phyloP scores from a whole-genome alignment of 2,329 filamentous ascomycete genomes.

The Colletotrichum aenigma region DNA sequence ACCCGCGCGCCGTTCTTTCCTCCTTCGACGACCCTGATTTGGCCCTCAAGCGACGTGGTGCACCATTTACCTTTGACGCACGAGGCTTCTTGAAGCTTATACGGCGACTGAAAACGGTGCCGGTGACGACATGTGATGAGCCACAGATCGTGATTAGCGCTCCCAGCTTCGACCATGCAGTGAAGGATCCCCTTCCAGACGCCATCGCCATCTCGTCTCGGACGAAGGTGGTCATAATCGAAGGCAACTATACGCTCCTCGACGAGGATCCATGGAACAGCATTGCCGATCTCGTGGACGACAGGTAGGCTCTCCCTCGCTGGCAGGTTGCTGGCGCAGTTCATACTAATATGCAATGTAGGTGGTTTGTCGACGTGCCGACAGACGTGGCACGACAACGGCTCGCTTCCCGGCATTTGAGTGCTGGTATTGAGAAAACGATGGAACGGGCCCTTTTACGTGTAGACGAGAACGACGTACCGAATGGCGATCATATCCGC shows the following conservation, averaged over 20 bases:
- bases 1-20: slow-evolving; percentile 25
- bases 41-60: slow-evolving; percentile 29
- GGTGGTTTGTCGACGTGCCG: slow-evolving; percentile 33
- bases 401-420: slow-evolving; percentile 26
- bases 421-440: slow-evolving; percentile 29
- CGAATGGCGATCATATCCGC: slow-evolving; percentile 29
- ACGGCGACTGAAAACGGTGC: slow-evolving; percentile 19
- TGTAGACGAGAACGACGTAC: slow-evolving; percentile 30
- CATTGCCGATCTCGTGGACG: slow-evolving; percentile 49
- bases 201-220: slow-evolving; percentile 33
- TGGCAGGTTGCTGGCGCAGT: not conserved
- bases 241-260: slow-evolving; percentile 54
- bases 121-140: slow-evolving; percentile 24
- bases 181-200: slow-evolving; percentile 47
- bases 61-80: slow-evolving; percentile 34
- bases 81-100: slow-evolving; percentile 24
- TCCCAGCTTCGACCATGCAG: slow-evolving; percentile 55
- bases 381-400: slow-evolving; percentile 26
- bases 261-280: slow-evolving; percentile 49
- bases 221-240: slow-evolving; percentile 53
- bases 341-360: not conserved
- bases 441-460: slow-evolving; percentile 24
- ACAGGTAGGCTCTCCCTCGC: slow-evolving; percentile 26
- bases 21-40: slow-evolving; percentile 23
- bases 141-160: slow-evolving; percentile 22